These are phyloP conservation scores for Fusarium lateritium DNA, from an alignment of 2,329 filamentous ascomycete genomes.

Conservation along the genomic window DNA sequence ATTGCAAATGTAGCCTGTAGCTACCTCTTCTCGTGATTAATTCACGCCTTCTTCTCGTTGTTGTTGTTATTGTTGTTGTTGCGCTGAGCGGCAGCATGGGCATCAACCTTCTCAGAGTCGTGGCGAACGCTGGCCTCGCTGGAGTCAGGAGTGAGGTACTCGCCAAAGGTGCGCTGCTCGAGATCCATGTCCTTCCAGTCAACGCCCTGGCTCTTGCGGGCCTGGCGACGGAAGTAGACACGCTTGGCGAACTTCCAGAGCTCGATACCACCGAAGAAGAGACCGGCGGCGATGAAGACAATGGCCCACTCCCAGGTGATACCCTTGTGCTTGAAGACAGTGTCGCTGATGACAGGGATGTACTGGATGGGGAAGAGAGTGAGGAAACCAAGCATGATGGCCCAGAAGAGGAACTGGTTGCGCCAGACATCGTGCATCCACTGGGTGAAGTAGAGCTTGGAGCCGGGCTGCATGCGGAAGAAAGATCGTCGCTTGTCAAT, in stretches of 20 bases:
- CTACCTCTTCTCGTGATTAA: not conserved
- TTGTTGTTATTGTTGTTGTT: constrained; percentile 6
- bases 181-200: constrained; percentile 57
- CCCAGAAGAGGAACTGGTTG: constrained; percentile 80
- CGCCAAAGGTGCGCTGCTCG: constrained; percentile 58
- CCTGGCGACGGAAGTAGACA: constrained; percentile 54
- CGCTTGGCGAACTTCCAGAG: constrained; percentile 73
- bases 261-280: constrained; percentile 73
- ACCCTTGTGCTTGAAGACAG: constrained; percentile 72
- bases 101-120: constrained; percentile 44
- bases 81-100: constrained; percentile 22
- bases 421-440: constrained; percentile 79
- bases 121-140: constrained; percentile 50
- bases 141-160: constrained; percentile 53
- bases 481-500: constrained; percentile 79
- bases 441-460: constrained; percentile 72
- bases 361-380: constrained; percentile 69
- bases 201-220: constrained; percentile 43
- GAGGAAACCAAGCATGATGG: constrained; percentile 65
- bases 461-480: constrained; percentile 79
- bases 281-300: constrained; percentile 65
- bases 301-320: constrained; percentile 76
- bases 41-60: constrained; percentile 44
- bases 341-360: constrained; percentile 71
- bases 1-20: constrained; percentile 6